These are phyloP conservation scores for Candida sojae DNA, from an alignment of 1,139 yeast species.

Conservation along the genomic window DNA sequence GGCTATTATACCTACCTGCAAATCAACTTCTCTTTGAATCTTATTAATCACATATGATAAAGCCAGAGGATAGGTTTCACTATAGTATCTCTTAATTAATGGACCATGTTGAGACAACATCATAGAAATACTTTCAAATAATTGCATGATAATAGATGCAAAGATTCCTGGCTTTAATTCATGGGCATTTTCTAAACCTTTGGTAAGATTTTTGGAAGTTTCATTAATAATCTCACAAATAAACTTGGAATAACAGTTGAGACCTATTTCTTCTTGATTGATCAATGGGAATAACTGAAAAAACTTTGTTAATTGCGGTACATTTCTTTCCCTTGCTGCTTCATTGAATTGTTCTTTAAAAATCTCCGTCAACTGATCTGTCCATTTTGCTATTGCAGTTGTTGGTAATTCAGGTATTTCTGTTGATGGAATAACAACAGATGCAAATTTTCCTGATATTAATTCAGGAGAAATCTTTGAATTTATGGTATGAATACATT, in stretches of 20 bases:
- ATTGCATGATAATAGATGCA: constrained; percentile 68
- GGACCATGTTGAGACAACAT: constrained; percentile 87
- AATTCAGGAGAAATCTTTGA: constrained; percentile 54
- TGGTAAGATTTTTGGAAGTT: constrained; percentile 65
- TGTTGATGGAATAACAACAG: constrained; percentile 83
- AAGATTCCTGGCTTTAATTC: constrained; percentile 50
- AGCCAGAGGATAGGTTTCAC: constrained; percentile 49
- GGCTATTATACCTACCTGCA: constrained; percentile 83
- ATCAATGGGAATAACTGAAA: constrained; percentile 89
- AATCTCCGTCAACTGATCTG: constrained; percentile 53
- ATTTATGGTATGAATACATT: constrained; percentile 54
- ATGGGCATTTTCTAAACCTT: constrained; percentile 34
- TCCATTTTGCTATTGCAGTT: constrained; percentile 58
- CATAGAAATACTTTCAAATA: constrained; percentile 82
- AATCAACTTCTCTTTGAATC: constrained; percentile 85
- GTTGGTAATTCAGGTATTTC: constrained; percentile 85
- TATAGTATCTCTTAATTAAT: constrained; percentile 73
- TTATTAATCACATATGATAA: constrained; percentile 68
- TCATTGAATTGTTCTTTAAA: constrained; percentile 65
- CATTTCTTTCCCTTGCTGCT: constrained; percentile 70
- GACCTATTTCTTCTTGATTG: constrained; percentile 69
- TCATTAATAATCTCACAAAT: constrained; percentile 83
- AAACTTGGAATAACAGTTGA: constrained; percentile 79
- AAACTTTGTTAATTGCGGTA: constrained; percentile 69
- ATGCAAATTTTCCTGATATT: constrained; percentile 69